Percentiles rank a stretch among this genome's conserved stretches.
These are phyloP conservation scores for Alternaria novae-zelandiae DNA, from an alignment of 2,329 filamentous ascomycete species.

Conservation along the genomic window DNA sequence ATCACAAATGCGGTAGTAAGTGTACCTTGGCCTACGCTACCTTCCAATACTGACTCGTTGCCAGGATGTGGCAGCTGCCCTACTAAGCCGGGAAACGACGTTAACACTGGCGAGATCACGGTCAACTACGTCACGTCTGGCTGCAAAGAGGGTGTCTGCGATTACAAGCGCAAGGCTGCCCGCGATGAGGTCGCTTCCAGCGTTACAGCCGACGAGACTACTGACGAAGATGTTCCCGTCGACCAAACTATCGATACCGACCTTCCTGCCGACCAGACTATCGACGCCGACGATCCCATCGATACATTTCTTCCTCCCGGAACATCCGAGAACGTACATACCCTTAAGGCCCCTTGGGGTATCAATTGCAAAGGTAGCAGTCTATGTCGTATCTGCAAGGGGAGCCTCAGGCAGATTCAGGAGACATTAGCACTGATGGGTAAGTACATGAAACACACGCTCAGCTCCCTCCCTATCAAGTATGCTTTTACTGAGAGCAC, in stretches of 20 bases:
- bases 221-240: not conserved
- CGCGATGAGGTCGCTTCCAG: not conserved
- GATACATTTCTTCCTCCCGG: not conserved
- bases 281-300: not conserved
- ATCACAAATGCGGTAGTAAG: not conserved
- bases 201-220: not conserved
- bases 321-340: not conserved
- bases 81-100: not conserved
- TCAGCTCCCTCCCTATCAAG: no score
- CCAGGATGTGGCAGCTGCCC: slow-evolving; percentile 1
- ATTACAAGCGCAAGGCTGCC: not conserved
- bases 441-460: no score
- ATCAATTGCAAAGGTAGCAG: not conserved
- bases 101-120: slow-evolving; percentile 1
- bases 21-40: not conserved
- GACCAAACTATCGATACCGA: not conserved
- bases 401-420: no score
- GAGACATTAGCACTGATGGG: no score
- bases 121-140: not conserved
- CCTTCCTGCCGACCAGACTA: not conserved
- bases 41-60: not conserved
- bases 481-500: no score
- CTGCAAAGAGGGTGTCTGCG: not conserved
- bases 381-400: no score
- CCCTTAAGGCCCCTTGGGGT: not conserved